Evolutionary conservation across 2,329 filamentous ascomycete species (phyloP), one percentile per base, ranked within the genome.

Genomic region (Pseudogymnoascus sp.): DNA sequence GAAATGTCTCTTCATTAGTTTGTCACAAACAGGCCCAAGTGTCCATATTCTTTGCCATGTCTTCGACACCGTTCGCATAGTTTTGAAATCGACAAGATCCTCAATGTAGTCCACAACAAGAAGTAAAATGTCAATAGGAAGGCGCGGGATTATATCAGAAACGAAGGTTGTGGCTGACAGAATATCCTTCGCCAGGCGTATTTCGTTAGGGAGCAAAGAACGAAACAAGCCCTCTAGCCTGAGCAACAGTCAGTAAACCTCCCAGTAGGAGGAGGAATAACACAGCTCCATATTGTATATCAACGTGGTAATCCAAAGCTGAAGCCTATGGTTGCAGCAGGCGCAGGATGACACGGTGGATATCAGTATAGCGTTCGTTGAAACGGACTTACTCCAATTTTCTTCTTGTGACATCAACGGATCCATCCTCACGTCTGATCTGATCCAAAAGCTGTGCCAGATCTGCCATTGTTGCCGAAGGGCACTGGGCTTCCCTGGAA

Each of bases 121-220:
- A 3, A 64, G 33, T 18, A 69, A 36, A 36, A 71, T 27, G 18
- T 71, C 70, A 3, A 61, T 18, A 7, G 67, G 69, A 7, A 71
- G 21, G 4, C 55, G 52, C 13, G 31, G 55, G 29, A 60, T 62
- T 13, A 67, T 65, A 29, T 66, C 64, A 25, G 59, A 63, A n/a
- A 64, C 21, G 7, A 63, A 62, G 8, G 36, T 61, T 8, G 63
- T 36, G 15, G 59, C 60, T 15, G 29, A 59, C 13, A 59, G 37
- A 33, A 40, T 29, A 59, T 13, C 27, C 35, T 36, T 64, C 60
- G 39, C 33, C 21, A 59, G 42, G 18, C 60, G 60, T 31, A 65
- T 63, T 48, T 70, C 68, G 13, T 55, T 48, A 21, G 45, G 25
- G 1, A 64, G 60, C 33, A 69, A 60, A 29, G 52, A 31, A 13